Percentiles rank a stretch among this genome's conserved stretches.
These are phyloP conservation scores for Thalia dealbata DNA, from an alignment of 176 grass and related monocot species.

Conservation along the genomic window DNA sequence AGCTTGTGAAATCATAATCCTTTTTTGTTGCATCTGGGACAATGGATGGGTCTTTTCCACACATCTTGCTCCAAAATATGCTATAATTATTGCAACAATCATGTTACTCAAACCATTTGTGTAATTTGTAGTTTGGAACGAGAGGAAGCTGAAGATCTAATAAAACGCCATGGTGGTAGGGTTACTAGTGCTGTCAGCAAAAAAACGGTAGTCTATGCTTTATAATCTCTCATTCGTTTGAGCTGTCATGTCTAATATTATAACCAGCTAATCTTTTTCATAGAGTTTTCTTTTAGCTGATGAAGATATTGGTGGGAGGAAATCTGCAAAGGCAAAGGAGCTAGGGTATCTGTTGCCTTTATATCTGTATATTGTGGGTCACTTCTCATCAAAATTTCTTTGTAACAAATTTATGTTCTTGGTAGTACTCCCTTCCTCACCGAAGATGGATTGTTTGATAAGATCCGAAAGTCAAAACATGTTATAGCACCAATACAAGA, in stretches of 20 bases:
- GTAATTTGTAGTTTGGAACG: slow-evolving; percentile 67
- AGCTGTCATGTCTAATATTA: slow-evolving; percentile 1
- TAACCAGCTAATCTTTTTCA: background rate
- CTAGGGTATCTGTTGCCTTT: slow-evolving; percentile 48
- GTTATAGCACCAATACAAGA: slow-evolving; percentile 35
- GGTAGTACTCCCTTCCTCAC: slow-evolving; percentile 70
- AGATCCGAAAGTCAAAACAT: slow-evolving; percentile 80
- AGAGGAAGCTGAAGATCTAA: slow-evolving; percentile 89
- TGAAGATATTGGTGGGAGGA: slow-evolving; percentile 88
- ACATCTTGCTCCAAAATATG: background rate
- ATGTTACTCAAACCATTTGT: background rate
- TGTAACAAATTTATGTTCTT: slow-evolving; percentile 19
- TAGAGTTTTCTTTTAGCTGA: slow-evolving; percentile 93
- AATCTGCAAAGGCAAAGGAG: slow-evolving; percentile 91
- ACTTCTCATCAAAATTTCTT: slow-evolving; percentile 19
- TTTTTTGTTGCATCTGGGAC: background rate
- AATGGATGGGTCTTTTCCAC: background rate
- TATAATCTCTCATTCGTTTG: slow-evolving; percentile 6
- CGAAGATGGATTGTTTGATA: slow-evolving; percentile 95
- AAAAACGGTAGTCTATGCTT: slow-evolving; percentile 59
- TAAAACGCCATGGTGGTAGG: slow-evolving; percentile 90
- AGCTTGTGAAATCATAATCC: background rate
- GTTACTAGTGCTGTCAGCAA: slow-evolving; percentile 89
- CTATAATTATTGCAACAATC: background rate
- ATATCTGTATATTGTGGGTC: background rate